Conservation (phyloP, 805 yeast species). For the Saccharomycopsis sp. region DNA sequence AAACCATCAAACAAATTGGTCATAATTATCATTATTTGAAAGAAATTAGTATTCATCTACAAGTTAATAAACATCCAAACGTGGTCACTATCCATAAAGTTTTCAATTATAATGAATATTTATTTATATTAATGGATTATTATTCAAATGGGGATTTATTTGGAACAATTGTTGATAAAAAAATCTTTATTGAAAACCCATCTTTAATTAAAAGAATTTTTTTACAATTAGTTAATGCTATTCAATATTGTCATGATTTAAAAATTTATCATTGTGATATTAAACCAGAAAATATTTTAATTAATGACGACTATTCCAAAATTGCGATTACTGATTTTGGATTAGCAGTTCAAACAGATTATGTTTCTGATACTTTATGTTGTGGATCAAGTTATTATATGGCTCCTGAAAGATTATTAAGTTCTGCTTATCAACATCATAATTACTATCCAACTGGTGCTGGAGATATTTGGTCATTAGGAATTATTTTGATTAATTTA, state of each 20-base stretch:
- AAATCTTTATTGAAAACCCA: constrained; percentile 47
- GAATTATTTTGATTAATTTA: constrained; percentile 69
- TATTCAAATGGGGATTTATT: constrained; percentile 80
- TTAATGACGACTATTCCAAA: constrained; percentile 43
- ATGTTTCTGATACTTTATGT: constrained; percentile 59
- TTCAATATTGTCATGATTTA: constrained; percentile 69
- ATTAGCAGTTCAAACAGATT: constrained; percentile 53
- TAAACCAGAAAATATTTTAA: constrained; percentile 88
- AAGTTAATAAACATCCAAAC: constrained; percentile 71
- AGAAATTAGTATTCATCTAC: constrained; percentile 66
- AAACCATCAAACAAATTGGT: constrained; percentile 27
- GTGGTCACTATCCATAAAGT: constrained; percentile 69
- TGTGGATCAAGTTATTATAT: constrained; percentile 85
- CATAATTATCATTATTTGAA: constrained; percentile 27
- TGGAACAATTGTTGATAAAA: constrained; percentile 68
- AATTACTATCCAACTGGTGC: constrained; percentile 54
- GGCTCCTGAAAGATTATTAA: constrained; percentile 77
- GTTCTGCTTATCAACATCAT: constrained; percentile 21
- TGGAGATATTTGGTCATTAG: constrained; percentile 84
- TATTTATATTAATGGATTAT: constrained; percentile 76
- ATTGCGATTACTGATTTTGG: constrained; percentile 83
- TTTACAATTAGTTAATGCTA: constrained; percentile 71
- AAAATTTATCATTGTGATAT: constrained; percentile 90
- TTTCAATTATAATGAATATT: constrained; percentile 32
- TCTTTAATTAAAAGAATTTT: constrained; percentile 46